Base-by-base conservation (phyloP, 148 eudicot species). In the Rhododendron ovatum region DNA sequence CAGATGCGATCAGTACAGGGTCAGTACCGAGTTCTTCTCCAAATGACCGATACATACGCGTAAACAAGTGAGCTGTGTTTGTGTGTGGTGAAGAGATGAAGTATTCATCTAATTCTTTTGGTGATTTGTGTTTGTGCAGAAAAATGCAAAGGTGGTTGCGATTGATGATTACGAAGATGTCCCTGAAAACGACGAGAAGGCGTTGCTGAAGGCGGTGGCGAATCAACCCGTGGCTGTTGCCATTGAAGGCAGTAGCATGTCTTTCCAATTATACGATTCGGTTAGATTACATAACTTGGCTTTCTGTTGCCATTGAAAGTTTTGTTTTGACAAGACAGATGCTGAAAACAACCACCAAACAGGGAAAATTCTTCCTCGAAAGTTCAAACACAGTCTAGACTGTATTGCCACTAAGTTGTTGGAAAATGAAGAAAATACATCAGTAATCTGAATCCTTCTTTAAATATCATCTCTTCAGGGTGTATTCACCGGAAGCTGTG, bases 211-310 rank as follows among this genome's bases (percentile, higher is more conserved):
- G 85, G 90, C 90, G 3, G 87, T 82, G 82, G 90, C 89, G 4
- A 84, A 82, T 74, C 90, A 88, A 43, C 90, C 90, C 0, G 84
- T 90, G 4, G 82, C 86, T 39, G 89, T 88, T 41, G 90, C 90
- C 85, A 87, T 90, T 51, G 92, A 90, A 81, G 92, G 83, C 67
- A 83, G 89, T 76, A 87, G 90, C 83, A 86, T 73, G 82, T 84
- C 77, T 6, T 89, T 86, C 57, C 90, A 89, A 26, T 57, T 89
- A 47, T 89, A 89, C 51, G 85, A 87, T n/a, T 89, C 89, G 20
- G 90, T 89, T 78, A 83, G 76, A 71, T 33, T 14, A 12, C 4
- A 1, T 71, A 13, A 0, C 41, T 41, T 71, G 39, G 74, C 12
- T 14, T 26, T 15, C 33, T 4, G 76, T 41, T 41, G 45, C 8